Base-by-base conservation (phyloP, 371 early-diverging fungal genomes). In the Mortierella sp. region DNA sequence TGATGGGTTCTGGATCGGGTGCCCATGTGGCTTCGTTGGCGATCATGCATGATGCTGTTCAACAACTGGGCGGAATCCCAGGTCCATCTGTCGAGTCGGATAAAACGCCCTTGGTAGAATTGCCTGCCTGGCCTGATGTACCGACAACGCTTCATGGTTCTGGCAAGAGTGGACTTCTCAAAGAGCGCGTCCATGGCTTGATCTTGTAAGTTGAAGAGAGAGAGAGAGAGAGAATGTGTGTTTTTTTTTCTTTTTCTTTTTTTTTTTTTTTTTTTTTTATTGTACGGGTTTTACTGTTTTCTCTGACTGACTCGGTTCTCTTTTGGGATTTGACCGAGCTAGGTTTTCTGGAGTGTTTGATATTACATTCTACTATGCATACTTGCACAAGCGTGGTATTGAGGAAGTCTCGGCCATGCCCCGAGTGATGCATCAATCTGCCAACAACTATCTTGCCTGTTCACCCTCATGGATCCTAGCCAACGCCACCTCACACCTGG, bases 321-420 rank as follows among this genome's bases (percentile, higher is more conserved):
- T n/a, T n/a, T n/a, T n/a, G n/a, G n/a, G n/a, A n/a, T n/a, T n/a
- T 7, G n/a, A 23, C 3, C 50, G 68, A 9, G 30, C 37, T 37
- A 37, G 37, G 37, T 82, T 82, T 56, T 82, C 82, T 15, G 95
- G 94, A 15, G 90, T 91, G 15, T 94, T 89, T 70, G 89, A 90
- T 55, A 90, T 93, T 56, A 84, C 85, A 19, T 67, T 80, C 21
- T 92, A 94, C 82, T 86, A 85, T 44, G 70, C 75, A 21, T 90
- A 88, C 69, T 91, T 93, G 77, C 83, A 84, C 48, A 70, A 76
- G 26, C 84, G 92, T 16, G 93, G 93, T 15, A 84, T 93, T 7
- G 95, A 94, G 66, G 88, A 92, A 48, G 79, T 94, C 21, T 92
- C 92, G 21, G 90, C 88, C 45, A 92, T 94, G 93, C 77, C 89